phyloP scores from a whole-genome alignment of 2,329 filamentous ascomycete genomes.

The Clonostachys rhizophaga region DNA sequence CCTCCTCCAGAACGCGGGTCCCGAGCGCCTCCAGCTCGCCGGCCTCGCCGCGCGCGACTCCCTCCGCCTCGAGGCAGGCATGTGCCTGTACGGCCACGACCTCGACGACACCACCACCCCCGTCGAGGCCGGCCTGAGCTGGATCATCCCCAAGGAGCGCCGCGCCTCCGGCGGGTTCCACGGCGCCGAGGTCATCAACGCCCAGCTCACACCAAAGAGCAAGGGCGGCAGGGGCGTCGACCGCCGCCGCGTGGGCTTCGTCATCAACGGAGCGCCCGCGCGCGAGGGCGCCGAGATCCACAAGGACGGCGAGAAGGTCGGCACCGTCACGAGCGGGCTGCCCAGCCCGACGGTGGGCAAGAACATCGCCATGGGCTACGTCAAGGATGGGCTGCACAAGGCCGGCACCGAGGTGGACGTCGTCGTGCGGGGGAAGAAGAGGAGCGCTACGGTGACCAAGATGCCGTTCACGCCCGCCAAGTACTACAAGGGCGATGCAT shows the following conservation, averaged over 20 bases:
- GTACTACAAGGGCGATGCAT: slow-evolving; percentile 38
- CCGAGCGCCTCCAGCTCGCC: slow-evolving; percentile 66
- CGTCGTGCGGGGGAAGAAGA: slow-evolving; percentile 69
- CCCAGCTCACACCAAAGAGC: slow-evolving; percentile 68
- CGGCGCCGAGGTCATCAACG: slow-evolving; percentile 72
- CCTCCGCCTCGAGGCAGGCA: slow-evolving; percentile 89
- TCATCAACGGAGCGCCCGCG: slow-evolving; percentile 82
- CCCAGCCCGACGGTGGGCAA: slow-evolving; percentile 81
- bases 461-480: slow-evolving; percentile 85
- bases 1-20: slow-evolving; percentile 61
- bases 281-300: slow-evolving; percentile 84
- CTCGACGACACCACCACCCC: slow-evolving; percentile 71
- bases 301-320: slow-evolving; percentile 62
- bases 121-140: slow-evolving; percentile 54
- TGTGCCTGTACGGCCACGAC: slow-evolving; percentile 99
- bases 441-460: slow-evolving; percentile 72
- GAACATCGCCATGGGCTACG: slow-evolving; percentile 96
- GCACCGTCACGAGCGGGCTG: slow-evolving; percentile 81
- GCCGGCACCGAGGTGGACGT: slow-evolving; percentile 76
- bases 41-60: slow-evolving; percentile 90
- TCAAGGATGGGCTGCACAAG: slow-evolving; percentile 79
- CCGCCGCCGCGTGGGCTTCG: slow-evolving; percentile 73
- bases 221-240: slow-evolving; percentile 67
- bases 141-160: slow-evolving; percentile 82
- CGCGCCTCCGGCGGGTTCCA: slow-evolving; percentile 70